Base-by-base conservation (phyloP, 495 filamentous ascomycete genomes). In the Thermochaetoides thermophila region DNA sequence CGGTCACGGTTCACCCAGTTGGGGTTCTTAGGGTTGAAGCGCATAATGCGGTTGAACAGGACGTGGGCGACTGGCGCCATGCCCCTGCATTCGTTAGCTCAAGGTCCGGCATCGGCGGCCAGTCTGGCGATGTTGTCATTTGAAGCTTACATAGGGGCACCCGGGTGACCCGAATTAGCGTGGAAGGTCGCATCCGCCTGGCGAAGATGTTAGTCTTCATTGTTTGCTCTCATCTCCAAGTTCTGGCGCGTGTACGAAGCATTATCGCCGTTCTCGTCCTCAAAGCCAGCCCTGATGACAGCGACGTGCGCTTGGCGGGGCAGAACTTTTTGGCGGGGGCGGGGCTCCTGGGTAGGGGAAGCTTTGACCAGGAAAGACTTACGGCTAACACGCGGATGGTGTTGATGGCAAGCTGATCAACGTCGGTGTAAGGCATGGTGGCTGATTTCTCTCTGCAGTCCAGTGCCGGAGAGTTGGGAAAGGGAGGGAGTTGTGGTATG, bases 41-140 rank as follows among this genome's bases (percentile, higher is more conserved):
- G 89, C 89, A 99, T 85, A 73, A 94, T 85, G 60, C 83, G 87
- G 73, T 92, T 92, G 68, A 84, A 99, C 45, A 99, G 79, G 52
- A 99, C 81, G 72, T 99, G 89, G 59, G 89, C 75, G 49, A 86
- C 75, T 29, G 91, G 89, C 50, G 89, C 89, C 89, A 97, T 83
- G 64, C 86, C 86, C 86, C 63, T 67, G 26, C 2, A 29, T 6
- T 9, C 46, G 48, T 51, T 25, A 56, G 53, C 30, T 10, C 24
- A 23, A 14, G n/a, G 8, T 22, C 30, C 32, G 30, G 39, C 15
- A 42, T 35, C 27, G 34, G 31, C 20, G 25, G 29, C 28, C 28
- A 26, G 31, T 25, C 22, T 19, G 23, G 24, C 30, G 12, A 33
- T 27, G 36, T 35, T 23, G 30, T n/a, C 20, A 34, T 24, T 24